Conservation (phyloP, 2,329 filamentous ascomycete genomes). For the Fusarium falciforme region DNA sequence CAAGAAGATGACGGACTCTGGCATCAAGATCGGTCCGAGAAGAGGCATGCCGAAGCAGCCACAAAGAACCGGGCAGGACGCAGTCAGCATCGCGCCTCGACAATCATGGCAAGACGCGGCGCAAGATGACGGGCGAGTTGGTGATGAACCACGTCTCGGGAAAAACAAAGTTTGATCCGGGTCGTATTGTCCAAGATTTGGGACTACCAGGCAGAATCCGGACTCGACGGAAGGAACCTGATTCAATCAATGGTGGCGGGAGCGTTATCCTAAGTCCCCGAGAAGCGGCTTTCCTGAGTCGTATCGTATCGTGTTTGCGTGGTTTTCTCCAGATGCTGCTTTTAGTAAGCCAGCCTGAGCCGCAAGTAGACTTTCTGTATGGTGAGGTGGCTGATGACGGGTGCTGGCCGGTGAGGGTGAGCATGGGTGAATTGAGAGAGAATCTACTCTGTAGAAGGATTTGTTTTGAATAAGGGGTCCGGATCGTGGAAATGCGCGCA, state of each 20-base stretch:
- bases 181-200: not conserved
- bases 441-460: slow-evolving; percentile 16
- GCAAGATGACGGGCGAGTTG: slow-evolving; percentile 23
- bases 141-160: slow-evolving; percentile 17
- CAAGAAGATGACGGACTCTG: slow-evolving; percentile 4
- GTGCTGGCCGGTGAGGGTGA: not conserved
- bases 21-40: not conserved
- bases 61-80: not conserved
- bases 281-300: slow-evolving; percentile 5
- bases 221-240: not conserved
- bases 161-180: slow-evolving; percentile 22
- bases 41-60: not conserved
- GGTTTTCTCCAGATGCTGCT: slow-evolving; percentile 13
- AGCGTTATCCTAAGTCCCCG: slow-evolving; percentile 21
- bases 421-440: not conserved
- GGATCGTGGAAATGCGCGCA: slow-evolving; percentile 8
- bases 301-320: slow-evolving; percentile 13
- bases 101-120: not conserved
- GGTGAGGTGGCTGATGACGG: slow-evolving; percentile 16
- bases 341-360: not conserved
- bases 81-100: not conserved
- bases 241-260: slow-evolving; percentile 11
- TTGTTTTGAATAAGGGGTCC: slow-evolving; percentile 14
- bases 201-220: not conserved
- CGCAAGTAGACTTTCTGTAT: slow-evolving; percentile 1